Evolutionary conservation across 345 rosid species (phyloP).

Genomic region (Carallia brachiata): DNA sequence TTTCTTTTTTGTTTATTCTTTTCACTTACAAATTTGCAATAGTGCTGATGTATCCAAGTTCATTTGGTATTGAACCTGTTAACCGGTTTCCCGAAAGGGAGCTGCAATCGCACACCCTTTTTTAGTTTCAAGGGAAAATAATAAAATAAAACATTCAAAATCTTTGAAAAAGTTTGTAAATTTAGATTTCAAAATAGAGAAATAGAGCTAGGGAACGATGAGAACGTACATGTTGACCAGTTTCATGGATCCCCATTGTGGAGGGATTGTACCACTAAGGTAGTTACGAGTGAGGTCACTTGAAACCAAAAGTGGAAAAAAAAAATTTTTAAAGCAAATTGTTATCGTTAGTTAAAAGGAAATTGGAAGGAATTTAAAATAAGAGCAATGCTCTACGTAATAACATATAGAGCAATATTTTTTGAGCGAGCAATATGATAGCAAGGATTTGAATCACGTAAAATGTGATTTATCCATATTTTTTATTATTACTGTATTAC

Average conservation of each 20-base stretch:
- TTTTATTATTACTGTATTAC: too few species aligned
- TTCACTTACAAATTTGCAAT: constrained; percentile 40
- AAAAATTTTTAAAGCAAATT: too few species aligned
- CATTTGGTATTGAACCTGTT: constrained; percentile 50
- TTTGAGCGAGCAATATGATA: too few species aligned
- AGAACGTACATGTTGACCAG: constrained; percentile 33
- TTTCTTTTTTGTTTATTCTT: too few species aligned
- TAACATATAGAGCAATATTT: too few species aligned
- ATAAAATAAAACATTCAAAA: not conserved
- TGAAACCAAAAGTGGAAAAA: not conserved
- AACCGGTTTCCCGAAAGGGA: constrained; percentile 45
- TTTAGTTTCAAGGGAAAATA: not conserved
- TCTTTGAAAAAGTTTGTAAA: too few species aligned
- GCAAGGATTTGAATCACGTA: too few species aligned
- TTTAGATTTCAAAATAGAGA: too few species aligned
- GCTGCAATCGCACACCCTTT: constrained; percentile 23
- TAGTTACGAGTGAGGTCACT: constrained; percentile 53
- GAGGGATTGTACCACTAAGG: constrained; percentile 52
- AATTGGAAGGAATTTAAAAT: too few species aligned
- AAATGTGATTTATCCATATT: too few species aligned
- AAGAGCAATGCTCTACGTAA: too few species aligned
- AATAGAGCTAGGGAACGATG: not conserved
- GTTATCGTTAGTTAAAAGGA: too few species aligned
- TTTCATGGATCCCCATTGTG: constrained; percentile 44
- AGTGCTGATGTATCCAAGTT: constrained; percentile 41